Evolutionary conservation across 2,329 filamentous ascomycete genomes (phyloP).

Genomic region (Hypoxylon sp.): DNA sequence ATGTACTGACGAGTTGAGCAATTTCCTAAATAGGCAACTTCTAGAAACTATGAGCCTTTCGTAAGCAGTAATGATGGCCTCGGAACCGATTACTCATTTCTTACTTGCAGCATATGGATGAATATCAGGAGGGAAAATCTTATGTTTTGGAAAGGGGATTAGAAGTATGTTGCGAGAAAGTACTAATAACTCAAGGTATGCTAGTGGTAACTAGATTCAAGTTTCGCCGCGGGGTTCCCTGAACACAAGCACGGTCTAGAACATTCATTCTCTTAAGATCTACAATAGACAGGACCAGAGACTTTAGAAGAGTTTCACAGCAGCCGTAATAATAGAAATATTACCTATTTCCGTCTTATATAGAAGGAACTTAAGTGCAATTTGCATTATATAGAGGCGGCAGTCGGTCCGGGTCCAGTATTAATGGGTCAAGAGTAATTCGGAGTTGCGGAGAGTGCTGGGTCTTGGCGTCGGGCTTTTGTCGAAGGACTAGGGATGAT

Average conservation of each 20-base stretch:
- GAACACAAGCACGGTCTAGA: constrained; percentile 12
- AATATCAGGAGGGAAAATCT: not conserved
- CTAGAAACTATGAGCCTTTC: constrained; percentile 23
- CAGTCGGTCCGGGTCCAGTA: constrained; percentile 15
- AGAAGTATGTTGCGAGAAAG: constrained; percentile 10
- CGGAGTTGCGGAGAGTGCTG: constrained; percentile 39
- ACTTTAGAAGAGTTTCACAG: not conserved
- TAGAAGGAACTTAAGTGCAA: not conserved
- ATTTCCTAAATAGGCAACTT: constrained; percentile 36
- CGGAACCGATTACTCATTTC: constrained; percentile 4
- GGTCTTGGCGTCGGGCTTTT: constrained; percentile 37
- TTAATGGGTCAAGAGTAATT: constrained; percentile 32
- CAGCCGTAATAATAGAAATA: not conserved
- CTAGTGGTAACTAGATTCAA: constrained; percentile 27
- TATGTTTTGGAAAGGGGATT: constrained; percentile 1
- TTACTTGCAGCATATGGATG: not conserved
- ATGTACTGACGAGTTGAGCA: constrained; percentile 6
- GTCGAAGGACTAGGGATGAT: constrained; percentile 28
- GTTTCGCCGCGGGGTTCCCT: constrained; percentile 21
- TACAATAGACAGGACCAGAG: not conserved
- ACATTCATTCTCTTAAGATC: not conserved
- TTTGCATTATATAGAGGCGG: constrained; percentile 26
- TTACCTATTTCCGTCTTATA: not conserved
- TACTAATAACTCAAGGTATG: constrained; percentile 12
- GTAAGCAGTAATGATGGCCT: constrained; percentile 13